Evolutionary conservation across 2,329 filamentous ascomycete species (phyloP).

Genomic region (Clathrospora elynae): DNA sequence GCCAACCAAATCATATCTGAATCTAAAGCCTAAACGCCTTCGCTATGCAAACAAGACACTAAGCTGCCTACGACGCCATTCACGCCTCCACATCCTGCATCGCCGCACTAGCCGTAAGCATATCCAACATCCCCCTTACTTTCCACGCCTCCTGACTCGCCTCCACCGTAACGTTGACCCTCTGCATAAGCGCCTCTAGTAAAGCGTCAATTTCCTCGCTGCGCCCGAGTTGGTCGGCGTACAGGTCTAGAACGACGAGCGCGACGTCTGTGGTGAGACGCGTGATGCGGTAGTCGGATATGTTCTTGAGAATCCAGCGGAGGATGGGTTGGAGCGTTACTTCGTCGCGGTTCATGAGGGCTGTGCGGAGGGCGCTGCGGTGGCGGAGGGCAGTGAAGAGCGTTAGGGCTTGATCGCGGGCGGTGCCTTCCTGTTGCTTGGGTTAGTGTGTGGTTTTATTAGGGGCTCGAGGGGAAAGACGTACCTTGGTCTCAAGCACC

Average conservation of each 20-base stretch:
- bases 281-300: slow-evolving; percentile 82
- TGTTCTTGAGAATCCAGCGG: slow-evolving; percentile 78
- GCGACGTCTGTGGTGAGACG: slow-evolving; percentile 81
- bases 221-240: slow-evolving; percentile 76
- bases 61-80: slow-evolving; percentile 1
- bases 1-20: slow-evolving; percentile 6
- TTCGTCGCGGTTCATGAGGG: slow-evolving; percentile 81
- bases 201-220: slow-evolving; percentile 73
- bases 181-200: slow-evolving; percentile 69
- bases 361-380: slow-evolving; percentile 79
- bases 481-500: slow-evolving; percentile 62
- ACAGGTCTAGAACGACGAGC: slow-evolving; percentile 82
- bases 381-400: slow-evolving; percentile 84
- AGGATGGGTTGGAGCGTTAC: slow-evolving; percentile 79
- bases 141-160: slow-evolving; percentile 80
- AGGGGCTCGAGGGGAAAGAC: not conserved
- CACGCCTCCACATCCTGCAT: slow-evolving; percentile 21
- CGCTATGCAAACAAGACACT: slow-evolving; percentile 44
- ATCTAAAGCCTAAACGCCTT: slow-evolving; percentile 36
- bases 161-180: slow-evolving; percentile 78
- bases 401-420: slow-evolving; percentile 63
- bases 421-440: slow-evolving; percentile 30
- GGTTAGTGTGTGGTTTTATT: slow-evolving; percentile 9
- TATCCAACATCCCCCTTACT: slow-evolving; percentile 87
- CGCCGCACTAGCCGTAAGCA: slow-evolving; percentile 67